phyloP scores from a whole-genome alignment of 202 grass and related monocot genomes.

The Elaeis oleifera region DNA sequence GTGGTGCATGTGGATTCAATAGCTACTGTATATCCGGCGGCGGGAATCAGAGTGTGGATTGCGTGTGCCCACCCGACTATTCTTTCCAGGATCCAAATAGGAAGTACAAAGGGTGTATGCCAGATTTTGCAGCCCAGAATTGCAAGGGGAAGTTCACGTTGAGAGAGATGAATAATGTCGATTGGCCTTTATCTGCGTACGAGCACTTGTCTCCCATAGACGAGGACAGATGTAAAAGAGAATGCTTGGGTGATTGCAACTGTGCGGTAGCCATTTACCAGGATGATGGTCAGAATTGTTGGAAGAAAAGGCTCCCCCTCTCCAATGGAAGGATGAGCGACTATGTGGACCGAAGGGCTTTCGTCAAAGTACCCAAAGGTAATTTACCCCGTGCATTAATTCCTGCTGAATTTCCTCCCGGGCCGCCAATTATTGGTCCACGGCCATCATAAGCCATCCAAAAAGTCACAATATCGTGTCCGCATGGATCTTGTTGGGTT shows the following conservation, averaged over 20 bases:
- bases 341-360: too few relatives aligned
- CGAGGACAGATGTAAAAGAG: slow-evolving; percentile 2
- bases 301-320: too few relatives aligned
- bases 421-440: too few relatives aligned
- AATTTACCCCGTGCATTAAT: too few relatives aligned
- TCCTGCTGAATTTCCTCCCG: too few relatives aligned
- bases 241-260: slow-evolving; percentile 48
- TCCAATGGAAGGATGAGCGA: too few relatives aligned
- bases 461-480: too few relatives aligned
- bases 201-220: slow-evolving; percentile 26
- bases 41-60: slow-evolving; percentile 20
- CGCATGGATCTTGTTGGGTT: too few relatives aligned
- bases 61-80: slow-evolving; percentile 23
- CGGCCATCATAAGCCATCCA: too few relatives aligned
- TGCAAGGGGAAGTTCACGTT: slow-evolving; percentile 32
- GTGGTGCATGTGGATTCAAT: slow-evolving; percentile 61
- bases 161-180: not conserved
- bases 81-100: slow-evolving; percentile 34
- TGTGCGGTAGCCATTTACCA: slow-evolving; percentile 32
- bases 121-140: slow-evolving; percentile 41
- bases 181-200: slow-evolving; percentile 36
- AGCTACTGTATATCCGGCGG: slow-evolving; percentile 32
- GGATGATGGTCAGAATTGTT: slow-evolving; percentile 7
- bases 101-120: slow-evolving; percentile 42
- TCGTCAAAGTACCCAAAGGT: too few relatives aligned